phyloP scores from a whole-genome alignment of 192 early-diverging fungal genomes.

The Podochytrium sp. region DNA sequence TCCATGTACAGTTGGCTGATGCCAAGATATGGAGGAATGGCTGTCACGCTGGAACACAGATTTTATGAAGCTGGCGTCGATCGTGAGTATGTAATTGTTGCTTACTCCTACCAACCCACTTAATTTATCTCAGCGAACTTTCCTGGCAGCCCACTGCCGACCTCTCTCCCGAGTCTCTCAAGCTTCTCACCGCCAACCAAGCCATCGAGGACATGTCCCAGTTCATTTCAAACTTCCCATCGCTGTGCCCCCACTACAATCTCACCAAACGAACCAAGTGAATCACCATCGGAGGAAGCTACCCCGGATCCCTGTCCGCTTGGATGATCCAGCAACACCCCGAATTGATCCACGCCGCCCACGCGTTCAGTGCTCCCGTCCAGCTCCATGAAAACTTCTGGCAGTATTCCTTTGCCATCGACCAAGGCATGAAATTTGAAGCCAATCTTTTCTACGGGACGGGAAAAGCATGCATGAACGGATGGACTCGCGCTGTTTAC shows the following conservation, averaged over 20 bases:
- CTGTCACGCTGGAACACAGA: conserved; percentile 9
- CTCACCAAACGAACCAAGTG: not conserved
- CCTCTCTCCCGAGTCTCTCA: not conserved
- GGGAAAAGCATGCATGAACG: conserved; percentile 12
- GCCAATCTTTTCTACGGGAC: not conserved
- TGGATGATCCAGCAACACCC: conserved; percentile 17
- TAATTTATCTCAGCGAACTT: not conserved
- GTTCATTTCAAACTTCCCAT: not conserved
- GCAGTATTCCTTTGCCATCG: conserved; percentile 22
- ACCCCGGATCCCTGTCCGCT: conserved; percentile 5
- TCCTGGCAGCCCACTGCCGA: conserved; percentile 15
- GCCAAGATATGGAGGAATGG: conserved; percentile 14
- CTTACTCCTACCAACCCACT: not conserved
- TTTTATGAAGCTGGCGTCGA: not conserved
- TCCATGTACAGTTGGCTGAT: not conserved
- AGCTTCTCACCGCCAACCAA: conserved; percentile 1
- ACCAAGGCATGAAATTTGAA: not conserved
- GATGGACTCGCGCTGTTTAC: conserved; percentile 14
- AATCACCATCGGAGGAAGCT: conserved; percentile 5
- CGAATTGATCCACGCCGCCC: conserved; percentile 10
- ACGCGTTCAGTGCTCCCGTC: conserved; percentile 15
- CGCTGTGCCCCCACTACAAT: conserved; percentile 11
- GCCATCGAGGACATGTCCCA: conserved; percentile 14
- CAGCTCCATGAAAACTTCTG: conserved; percentile 17
- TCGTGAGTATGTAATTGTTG: not conserved